phyloP scores from a whole-genome alignment of 768 basidiomycete species.

The Serendipita sp. region DNA sequence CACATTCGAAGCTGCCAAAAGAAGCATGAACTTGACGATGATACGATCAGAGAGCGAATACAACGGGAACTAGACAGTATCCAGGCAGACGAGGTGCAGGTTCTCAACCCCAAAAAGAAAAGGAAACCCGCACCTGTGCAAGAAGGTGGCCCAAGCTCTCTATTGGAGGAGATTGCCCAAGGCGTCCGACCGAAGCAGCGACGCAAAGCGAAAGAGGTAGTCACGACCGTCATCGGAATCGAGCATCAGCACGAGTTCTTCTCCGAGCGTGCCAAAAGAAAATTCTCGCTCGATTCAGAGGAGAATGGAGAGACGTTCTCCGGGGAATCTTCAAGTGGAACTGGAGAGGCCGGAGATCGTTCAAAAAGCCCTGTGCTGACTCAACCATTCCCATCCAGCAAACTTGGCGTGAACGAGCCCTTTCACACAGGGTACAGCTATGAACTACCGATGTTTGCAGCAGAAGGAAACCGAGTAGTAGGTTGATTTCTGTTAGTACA shows the following conservation, averaged over 20 bases:
- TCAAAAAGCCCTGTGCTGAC: conserved; percentile 3
- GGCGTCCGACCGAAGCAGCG: conserved; percentile 31
- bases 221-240: not conserved
- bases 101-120: conserved; percentile 18
- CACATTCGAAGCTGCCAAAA: conserved; percentile 58
- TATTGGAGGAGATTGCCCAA: conserved; percentile 39
- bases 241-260: conserved; percentile 1
- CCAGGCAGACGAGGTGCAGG: conserved; percentile 1
- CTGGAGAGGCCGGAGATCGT: not conserved
- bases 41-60: conserved; percentile 40
- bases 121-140: conserved; percentile 9
- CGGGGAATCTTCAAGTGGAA: no score
- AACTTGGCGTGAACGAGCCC: conserved; percentile 1
- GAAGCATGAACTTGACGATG: conserved; percentile 37
- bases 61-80: conserved; percentile 29
- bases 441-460: no score
- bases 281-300: not conserved
- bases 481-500: not conserved
- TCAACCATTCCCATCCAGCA: conserved; percentile 9
- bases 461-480: not conserved
- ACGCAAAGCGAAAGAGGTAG: conserved; percentile 23
- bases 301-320: not conserved
- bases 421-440: not conserved
- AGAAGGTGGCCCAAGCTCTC: conserved; percentile 24
- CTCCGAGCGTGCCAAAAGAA: not conserved